A percentile compares a stretch with the other conserved stretches of the same genome.
These are phyloP conservation scores for Adenanthera pavonina DNA, from an alignment of 306 rosid species.

Conservation along the genomic window DNA sequence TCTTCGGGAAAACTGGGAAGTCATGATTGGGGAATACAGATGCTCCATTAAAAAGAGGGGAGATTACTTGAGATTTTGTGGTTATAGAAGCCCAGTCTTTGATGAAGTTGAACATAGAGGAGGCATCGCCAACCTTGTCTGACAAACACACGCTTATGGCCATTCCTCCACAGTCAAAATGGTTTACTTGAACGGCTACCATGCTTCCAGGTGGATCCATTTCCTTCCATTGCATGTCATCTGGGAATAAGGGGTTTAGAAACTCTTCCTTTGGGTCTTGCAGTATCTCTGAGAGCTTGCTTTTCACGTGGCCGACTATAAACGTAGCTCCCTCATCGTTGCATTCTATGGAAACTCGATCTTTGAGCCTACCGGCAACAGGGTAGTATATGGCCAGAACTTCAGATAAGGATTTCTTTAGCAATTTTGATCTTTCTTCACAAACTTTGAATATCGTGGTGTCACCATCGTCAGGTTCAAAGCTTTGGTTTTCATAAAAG, in stretches of 20 bases:
- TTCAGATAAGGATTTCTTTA: slow-evolving; percentile 32
- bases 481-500: slow-evolving; percentile 27
- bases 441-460: not conserved
- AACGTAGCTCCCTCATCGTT: not conserved
- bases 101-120: not conserved
- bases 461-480: not conserved
- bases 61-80: not conserved
- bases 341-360: slow-evolving; percentile 4
- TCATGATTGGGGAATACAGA: not conserved
- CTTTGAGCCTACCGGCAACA: not conserved
- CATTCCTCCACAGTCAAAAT: not conserved
- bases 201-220: not conserved
- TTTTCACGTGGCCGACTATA: not conserved
- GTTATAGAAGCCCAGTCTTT: slow-evolving; percentile 5
- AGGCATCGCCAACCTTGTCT: slow-evolving; percentile 46
- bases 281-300: not conserved
- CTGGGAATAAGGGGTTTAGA: not conserved
- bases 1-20: not conserved
- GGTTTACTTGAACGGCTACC: not conserved
- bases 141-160: slow-evolving; percentile 44
- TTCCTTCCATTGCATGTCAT: not conserved
- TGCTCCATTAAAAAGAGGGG: not conserved
- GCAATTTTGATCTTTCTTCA: slow-evolving; percentile 19
- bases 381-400: not conserved
- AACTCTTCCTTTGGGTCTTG: not conserved